Evolutionary conservation across 2,329 filamentous ascomycete genomes (phyloP), one percentile per base, ranked within the genome.

Genomic region (Colletotrichum orchidophilum): DNA sequence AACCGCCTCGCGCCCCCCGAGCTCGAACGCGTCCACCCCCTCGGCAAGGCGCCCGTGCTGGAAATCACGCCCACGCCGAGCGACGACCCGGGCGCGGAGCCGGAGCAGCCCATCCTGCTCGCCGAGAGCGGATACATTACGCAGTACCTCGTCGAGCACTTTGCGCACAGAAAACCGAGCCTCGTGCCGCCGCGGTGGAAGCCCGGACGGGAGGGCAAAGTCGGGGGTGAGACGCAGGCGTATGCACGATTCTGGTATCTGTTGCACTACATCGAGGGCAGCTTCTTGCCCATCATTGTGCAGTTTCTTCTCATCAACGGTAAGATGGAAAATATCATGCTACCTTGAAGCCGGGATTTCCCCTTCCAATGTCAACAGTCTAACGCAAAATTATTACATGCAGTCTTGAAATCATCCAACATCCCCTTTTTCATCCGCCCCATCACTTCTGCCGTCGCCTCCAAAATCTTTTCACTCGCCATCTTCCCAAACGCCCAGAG

Each of bases 251-350:
- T 86, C 78, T 84, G 87, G 77, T 93, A 94, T 79, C 90, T 90
- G 74, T 89, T 97, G 86, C 92, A 97, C 79, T 98, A 95, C 80
- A 87, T 90, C 5, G 96, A 98, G 83, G 96, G 95, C 9, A 94
- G 89, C 71, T 82, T 98, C 73, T 96, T 97, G 92, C 88, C 90
- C 0, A 84, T 90, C 52, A 80, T 96, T 73, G 63, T 63, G 81
- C 95, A 2, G 81, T 94, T 71, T 82, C 85, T 15, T 77, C 27
- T 83, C 92, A 2, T 71, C 9, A 70, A 24, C 24, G 9, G 69
- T 72, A 24, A 3, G 33, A 49, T 6, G 2, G n/a, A n/a, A n/a
- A n/a, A n/a, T n/a, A n/a, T n/a, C n/a, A n/a, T n/a, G n/a, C n/a
- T n/a, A n/a, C n/a, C n/a, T n/a, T n/a, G n/a, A n/a, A n/a, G n/a